These are phyloP conservation scores for Parathielavia hyrcaniae DNA, from an alignment of 495 filamentous ascomycete species.

Conservation along the genomic window DNA sequence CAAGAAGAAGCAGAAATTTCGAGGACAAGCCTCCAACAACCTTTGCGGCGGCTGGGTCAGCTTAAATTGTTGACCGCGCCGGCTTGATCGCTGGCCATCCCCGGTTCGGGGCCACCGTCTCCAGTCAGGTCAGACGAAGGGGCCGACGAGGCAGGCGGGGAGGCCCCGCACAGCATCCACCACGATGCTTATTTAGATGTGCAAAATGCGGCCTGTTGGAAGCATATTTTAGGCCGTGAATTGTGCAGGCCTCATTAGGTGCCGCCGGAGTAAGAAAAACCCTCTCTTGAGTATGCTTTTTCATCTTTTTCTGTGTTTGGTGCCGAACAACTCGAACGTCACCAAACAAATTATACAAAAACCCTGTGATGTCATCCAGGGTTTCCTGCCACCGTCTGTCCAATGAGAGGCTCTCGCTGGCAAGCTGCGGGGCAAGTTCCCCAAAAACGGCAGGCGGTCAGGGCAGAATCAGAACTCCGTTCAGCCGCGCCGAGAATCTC, in stretches of 20 bases:
- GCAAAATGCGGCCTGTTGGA: background rate
- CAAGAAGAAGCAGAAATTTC: background rate
- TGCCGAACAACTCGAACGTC: background rate
- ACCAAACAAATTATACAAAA: background rate
- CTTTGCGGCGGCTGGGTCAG: background rate
- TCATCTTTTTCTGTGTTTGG: too few relatives aligned
- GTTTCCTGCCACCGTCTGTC: background rate
- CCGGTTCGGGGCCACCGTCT: slow-evolving; percentile 10
- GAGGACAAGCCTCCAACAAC: background rate
- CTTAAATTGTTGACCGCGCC: slow-evolving; percentile 7
- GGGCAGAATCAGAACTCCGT: slow-evolving; percentile 6
- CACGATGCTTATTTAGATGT: background rate
- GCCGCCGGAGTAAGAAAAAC: too few relatives aligned
- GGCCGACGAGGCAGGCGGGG: slow-evolving; percentile 8
- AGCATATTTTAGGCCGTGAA: too few relatives aligned
- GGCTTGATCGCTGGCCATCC: slow-evolving; percentile 13
- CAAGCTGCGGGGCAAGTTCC: background rate
- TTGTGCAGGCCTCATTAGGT: too few relatives aligned
- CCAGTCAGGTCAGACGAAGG: background rate
- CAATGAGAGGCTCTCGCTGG: slow-evolving; percentile 9
- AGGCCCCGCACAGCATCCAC: background rate
- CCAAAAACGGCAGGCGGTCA: background rate
- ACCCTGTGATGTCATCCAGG: slow-evolving; percentile 18
- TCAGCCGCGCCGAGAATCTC: background rate
- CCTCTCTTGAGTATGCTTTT: background rate